A percentile compares a stretch with the other conserved stretches of the same genome.
Conservation (phyloP, 306 rosid species). For the Dalbergia oliveri region DNA sequence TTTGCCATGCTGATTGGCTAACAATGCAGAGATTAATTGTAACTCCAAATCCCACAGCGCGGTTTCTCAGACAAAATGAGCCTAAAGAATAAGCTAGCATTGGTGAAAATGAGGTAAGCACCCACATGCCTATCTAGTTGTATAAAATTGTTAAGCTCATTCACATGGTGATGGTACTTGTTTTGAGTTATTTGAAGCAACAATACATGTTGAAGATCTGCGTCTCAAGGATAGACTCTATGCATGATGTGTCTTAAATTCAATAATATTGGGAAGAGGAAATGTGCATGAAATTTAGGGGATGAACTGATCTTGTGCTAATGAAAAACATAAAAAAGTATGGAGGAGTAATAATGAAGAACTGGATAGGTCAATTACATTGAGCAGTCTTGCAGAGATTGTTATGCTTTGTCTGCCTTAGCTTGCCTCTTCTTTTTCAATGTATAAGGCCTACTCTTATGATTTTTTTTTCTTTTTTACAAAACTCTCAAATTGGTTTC, state of each 20-base stretch:
- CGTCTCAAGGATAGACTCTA: neutral
- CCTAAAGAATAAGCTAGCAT: constrained; percentile 2
- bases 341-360: neutral
- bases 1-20: constrained; percentile 46
- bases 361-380: neutral
- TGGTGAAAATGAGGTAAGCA: constrained; percentile 38
- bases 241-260: neutral
- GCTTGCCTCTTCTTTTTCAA: no score
- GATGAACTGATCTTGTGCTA: neutral
- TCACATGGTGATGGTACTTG: neutral
- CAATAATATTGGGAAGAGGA: constrained; percentile 24
- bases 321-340: no score
- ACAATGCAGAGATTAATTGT: neutral
- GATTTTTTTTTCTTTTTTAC: no score
- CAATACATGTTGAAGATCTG: neutral
- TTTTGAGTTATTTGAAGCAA: neutral
- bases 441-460: no score
- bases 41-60: constrained; percentile 33
- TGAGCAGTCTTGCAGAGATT: no score
- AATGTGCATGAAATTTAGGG: constrained; percentile 1
- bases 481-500: no score
- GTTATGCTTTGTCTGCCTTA: no score
- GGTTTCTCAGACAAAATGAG: constrained; percentile 17
- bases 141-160: neutral
- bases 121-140: constrained; percentile 7